These are phyloP conservation scores for Euphorbia tirucalli DNA, from an alignment of 345 rosid genomes.

Conservation along the genomic window DNA sequence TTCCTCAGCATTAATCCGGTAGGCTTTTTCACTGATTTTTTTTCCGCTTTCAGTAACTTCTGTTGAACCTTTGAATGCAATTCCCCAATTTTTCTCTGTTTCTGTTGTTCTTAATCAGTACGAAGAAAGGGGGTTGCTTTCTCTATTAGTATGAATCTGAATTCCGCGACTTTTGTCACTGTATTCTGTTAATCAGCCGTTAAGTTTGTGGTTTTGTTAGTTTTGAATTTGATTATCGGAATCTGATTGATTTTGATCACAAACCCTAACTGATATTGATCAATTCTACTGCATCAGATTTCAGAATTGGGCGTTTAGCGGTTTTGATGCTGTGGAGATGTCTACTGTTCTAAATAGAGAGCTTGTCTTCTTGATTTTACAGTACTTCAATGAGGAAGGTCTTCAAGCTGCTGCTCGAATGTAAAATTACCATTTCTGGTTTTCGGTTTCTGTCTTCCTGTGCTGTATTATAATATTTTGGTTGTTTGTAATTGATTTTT, in stretches of 20 bases:
- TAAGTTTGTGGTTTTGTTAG: not conserved
- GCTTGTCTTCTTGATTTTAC: slow-evolving; percentile 40
- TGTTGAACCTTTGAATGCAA: not conserved
- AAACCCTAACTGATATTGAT: not conserved
- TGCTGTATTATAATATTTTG: not conserved
- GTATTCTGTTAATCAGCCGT: not conserved
- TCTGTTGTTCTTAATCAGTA: no score
- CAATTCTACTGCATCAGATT: not conserved
- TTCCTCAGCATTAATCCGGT: not conserved
- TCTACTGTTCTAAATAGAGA: slow-evolving; percentile 28
- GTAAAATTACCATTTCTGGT: slow-evolving; percentile 11
- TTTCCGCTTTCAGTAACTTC: not conserved
- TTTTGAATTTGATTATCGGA: not conserved
- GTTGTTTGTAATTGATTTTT: not conserved
- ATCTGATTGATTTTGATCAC: not conserved
- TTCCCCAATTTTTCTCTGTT: no score
- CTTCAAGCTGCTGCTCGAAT: slow-evolving; percentile 34
- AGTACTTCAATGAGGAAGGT: slow-evolving; percentile 42
- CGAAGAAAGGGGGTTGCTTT: not conserved
- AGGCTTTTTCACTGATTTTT: not conserved
- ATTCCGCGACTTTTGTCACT: not conserved
- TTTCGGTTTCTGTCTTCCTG: not conserved
- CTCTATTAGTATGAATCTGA: not conserved
- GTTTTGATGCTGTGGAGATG: slow-evolving; percentile 19
- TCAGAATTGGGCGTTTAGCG: not conserved